Base-by-base conservation (phyloP, 495 filamentous ascomycete species). In the Hyaloscypha variabilis region DNA sequence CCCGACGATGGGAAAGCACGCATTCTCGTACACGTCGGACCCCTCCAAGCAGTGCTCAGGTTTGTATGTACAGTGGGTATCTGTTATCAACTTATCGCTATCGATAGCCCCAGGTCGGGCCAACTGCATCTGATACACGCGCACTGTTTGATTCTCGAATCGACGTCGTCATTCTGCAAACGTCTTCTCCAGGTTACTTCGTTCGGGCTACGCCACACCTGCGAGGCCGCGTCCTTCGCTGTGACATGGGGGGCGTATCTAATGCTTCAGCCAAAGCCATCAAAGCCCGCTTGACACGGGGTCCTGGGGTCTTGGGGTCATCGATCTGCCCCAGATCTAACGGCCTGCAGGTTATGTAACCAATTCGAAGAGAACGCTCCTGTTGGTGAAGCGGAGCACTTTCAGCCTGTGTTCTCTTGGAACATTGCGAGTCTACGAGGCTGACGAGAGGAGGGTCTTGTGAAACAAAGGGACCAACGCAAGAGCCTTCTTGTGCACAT, bases 311-410 rank as follows among this genome's bases (percentile, higher is more conserved):
- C 51, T 17, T 54, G 19, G 19, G 25, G 10, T 54, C 8, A 19
- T 25, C 51, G 21, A 54, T 1, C 39, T 24, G 51, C 51, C 51
- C 51, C 51, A 54, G 51, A 54, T 54, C 25, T 23, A 28, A 54
- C 51, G 51, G 21, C 51, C 25, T 54, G 51, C 51, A 28, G 5
- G 25, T 54, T 54, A 25, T 54, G 51, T 54, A 54, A 54, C 51
- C 21, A 28, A 54, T 23, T 54, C 51, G 51, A 54, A 23, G 51
- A 54, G 51, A 25, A 46, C 6, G 23, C 51, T 54, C 21, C 11
- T 24, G 19, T 6, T 25, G 25, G 25, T 54, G 51, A 54, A 24
- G 51, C 51, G 5, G 21, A 54, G 51, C 25, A 6, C 8, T 25
- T 26, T 54, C 25, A 54, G 51, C 23, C 51, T 54, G 51, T 54